Percentiles rank a stretch among this genome's conserved stretches.
Evolutionary conservation across 495 filamentous ascomycete genomes (phyloP).

Genomic region (Lindgomyces ingoldianus): DNA sequence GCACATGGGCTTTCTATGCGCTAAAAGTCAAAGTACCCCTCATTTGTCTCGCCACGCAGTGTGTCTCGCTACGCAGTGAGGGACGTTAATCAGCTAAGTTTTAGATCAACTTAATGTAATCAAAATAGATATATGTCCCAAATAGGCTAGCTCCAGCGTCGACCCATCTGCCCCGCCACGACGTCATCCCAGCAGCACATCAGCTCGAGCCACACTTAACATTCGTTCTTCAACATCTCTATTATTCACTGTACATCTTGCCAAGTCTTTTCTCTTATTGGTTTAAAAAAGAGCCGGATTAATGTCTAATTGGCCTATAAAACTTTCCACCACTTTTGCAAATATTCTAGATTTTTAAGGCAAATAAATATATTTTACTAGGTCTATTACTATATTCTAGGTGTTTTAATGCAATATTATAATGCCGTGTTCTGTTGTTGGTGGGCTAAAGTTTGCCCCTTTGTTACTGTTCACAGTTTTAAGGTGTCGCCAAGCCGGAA

Average conservation of each 20-base stretch:
- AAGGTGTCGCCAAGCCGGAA: no score
- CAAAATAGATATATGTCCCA: neutral
- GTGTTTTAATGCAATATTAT: no score
- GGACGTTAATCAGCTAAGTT: neutral
- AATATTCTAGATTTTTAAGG: no score
- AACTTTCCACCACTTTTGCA: no score
- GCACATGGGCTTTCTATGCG: neutral
- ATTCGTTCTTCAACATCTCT: neutral
- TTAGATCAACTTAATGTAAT: neutral
- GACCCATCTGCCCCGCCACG: constrained; percentile 5
- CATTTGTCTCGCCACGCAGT: neutral
- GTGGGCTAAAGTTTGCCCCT: no score
- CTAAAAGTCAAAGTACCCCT: neutral
- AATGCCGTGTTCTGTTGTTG: no score
- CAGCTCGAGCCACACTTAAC: neutral
- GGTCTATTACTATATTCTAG: no score
- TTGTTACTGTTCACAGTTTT: no score
- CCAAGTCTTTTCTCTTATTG: no score
- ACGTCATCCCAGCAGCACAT: constrained; percentile 27
- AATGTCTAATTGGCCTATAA: no score
- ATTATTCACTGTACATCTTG: neutral
- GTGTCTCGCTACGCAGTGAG: neutral
- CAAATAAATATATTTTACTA: no score
- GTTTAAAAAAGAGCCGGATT: no score
- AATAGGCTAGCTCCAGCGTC: neutral